phyloP scores from a whole-genome alignment of 225 moss, liverwort and hornwort genomes.

The Asterella californica region DNA sequence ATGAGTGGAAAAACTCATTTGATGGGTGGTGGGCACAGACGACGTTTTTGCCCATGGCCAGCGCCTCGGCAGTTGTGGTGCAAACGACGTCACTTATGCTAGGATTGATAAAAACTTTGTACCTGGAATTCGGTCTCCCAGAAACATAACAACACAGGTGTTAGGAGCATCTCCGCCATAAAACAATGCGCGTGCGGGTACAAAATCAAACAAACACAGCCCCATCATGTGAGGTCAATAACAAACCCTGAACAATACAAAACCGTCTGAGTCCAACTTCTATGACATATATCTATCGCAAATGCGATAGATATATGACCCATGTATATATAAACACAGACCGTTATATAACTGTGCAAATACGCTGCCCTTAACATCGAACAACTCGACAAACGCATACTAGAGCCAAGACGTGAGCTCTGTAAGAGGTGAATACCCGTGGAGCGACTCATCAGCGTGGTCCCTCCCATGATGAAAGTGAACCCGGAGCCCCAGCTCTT shows the following conservation, averaged over 20 bases:
- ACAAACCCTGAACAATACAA: neutral
- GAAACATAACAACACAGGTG: conserved; percentile 9
- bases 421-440: conserved; percentile 56
- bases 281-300: too few species aligned
- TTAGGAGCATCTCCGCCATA: conserved; percentile 7
- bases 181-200: neutral
- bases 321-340: too few species aligned
- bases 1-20: conserved; percentile 88
- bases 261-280: neutral
- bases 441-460: conserved; percentile 79
- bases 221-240: too few species aligned
- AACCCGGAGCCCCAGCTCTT: conserved; percentile 67
- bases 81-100: conserved; percentile 98
- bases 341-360: neutral
- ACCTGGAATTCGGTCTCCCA: conserved; percentile 54
- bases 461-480: conserved; percentile 84
- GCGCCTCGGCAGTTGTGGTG: conserved; percentile 94
- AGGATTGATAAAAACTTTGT: conserved; percentile 98
- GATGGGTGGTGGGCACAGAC: conserved; percentile 97
- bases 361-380: neutral
- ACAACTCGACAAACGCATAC: neutral
- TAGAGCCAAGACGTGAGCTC: neutral
- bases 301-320: too few species aligned
- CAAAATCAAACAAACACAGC: neutral
- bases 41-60: conserved; percentile 98